Evolutionary conservation across 208 protist genomes (phyloP), one percentile per base, ranked within the genome.

Genomic region (Acanthamoeba healyi): DNA sequence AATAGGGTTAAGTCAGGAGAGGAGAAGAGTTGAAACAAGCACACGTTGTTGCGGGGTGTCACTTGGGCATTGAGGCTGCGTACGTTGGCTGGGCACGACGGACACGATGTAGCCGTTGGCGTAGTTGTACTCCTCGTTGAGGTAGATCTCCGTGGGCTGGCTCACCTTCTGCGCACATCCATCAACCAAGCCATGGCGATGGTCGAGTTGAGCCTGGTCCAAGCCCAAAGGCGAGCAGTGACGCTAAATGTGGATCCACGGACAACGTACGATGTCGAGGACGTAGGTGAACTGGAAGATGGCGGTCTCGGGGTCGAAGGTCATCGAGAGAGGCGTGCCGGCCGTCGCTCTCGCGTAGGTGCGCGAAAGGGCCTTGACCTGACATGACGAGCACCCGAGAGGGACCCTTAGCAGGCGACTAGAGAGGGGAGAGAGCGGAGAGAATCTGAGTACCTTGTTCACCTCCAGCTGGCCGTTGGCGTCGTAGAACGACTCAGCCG

Each of bases 101-200:
- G 40, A 61, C 3, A 94, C 46, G n/a, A 14, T 61, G 79, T 90
- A 96, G 22, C 96, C 96, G 34, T 95, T 90, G 65, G 96, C 81
- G 88, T 97, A 97, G n/a, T 95, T 56, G 6, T 92, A 29, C 10
- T 90, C 36, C 70, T 96, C 82, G 51, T 97, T 97, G 51, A 97
- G 49, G 67, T 96, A 97, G 49, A 97, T 95, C 44, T 92, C 79
- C 15, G 96, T 97, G 36, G 95, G 95, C 63, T 88, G 26, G 9
- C 44, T 89, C 17, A 96, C 94, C 2, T 38, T 94, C 94, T 95
- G 63, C 12, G 22, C 15, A 79, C 38, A 7, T 22, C 63, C 63
- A 74, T 5, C 14, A 9, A 22, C 22, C 7, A 74, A 26, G 17
- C 0, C 12, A 19, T 14, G 0, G 49, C 12, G 19, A 32, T 32